Evolutionary conservation across 1,284 basidiomycete genomes (phyloP).

Genomic region (Taiwanofungus camphoratus): DNA sequence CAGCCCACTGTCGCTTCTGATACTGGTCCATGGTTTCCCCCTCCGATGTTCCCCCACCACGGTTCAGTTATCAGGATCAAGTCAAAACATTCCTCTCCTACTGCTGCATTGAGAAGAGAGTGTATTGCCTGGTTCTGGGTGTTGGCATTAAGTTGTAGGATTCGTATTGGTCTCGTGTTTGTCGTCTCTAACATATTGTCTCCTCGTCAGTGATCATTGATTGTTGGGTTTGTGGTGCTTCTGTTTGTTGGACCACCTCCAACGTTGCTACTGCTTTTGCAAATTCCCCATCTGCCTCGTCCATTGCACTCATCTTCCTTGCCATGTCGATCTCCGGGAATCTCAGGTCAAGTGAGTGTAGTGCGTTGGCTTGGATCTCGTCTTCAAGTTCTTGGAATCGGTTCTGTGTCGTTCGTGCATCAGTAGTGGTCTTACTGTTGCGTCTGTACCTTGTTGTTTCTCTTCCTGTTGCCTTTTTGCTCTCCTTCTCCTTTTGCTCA

Average conservation of each 20-base stretch:
- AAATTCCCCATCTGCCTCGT: neutral
- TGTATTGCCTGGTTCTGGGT: neutral
- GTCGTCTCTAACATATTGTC: neutral
- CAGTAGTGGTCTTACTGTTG: neutral
- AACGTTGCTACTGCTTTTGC: neutral
- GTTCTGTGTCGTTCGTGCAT: neutral
- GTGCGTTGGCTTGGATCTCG: neutral
- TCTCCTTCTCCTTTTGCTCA: neutral
- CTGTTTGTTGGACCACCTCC: neutral
- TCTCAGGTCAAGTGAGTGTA: neutral
- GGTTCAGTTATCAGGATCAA: slow-evolving; percentile 5
- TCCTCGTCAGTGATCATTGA: neutral
- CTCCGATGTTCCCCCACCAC: slow-evolving; percentile 5
- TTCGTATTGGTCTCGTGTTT: slow-evolving; percentile 1
- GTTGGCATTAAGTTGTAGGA: slow-evolving; percentile 6
- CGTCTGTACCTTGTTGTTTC: neutral
- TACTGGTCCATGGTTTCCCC: slow-evolving; percentile 1
- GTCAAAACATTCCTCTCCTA: neutral
- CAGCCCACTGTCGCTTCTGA: slow-evolving; percentile 1
- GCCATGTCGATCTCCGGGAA: neutral
- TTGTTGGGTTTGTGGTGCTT: neutral
- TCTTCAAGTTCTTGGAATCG: neutral
- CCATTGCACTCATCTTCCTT: neutral
- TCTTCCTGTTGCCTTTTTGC: neutral
- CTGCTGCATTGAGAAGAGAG: neutral